Evolutionary conservation across 2,329 filamentous ascomycete genomes (phyloP), one percentile per base, ranked within the genome.

Genomic region (Aureobasidium namibiae): DNA sequence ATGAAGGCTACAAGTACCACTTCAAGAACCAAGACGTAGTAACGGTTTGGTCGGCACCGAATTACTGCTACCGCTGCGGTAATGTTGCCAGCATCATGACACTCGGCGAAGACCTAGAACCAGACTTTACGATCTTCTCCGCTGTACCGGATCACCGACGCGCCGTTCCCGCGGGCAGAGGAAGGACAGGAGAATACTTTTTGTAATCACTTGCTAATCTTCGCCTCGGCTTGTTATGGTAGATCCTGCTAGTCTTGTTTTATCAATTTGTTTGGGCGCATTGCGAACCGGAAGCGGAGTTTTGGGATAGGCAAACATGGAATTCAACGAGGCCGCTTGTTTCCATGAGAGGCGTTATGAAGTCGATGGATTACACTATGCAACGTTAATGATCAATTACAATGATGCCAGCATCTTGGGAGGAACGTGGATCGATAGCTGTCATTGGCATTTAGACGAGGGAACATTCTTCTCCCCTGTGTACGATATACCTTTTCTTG

Each of bases 11-110:
- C 77, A 89, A 89, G 83, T 97, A 95, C 72, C 92, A 97, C 72
- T 97, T 97, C 75, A 82, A 88, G 57, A 89, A 96, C 72, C 92
- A 94, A 75, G 95, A 95, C 13, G 92, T 96, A 42, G 92, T 96
- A 18, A 88, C 85, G 1, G 85, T 88, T 24, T 88, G 85, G 92
- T 95, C 89, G 0, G 92, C 92, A 10, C 92, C 92, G 0, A 96
- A 96, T 72, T 96, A 96, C 78, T 96, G 92, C 76, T 96, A 96
- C 75, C 85, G 90, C 63, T 96, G 92, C 69, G 92, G 92, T 58
- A 97, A 97, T 68, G 92, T 88, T 62, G 85, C 85, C 21, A 85
- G 82, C 5, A 95, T 96, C 71, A 96, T 96, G 86, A 91, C 91
- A 56, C 85, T 96, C 29, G 86, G 88, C 65, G 87, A 88, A 68